Evolutionary conservation across 2,329 filamentous ascomycete genomes (phyloP).

Genomic region (Chrysoporthe cubensis): DNA sequence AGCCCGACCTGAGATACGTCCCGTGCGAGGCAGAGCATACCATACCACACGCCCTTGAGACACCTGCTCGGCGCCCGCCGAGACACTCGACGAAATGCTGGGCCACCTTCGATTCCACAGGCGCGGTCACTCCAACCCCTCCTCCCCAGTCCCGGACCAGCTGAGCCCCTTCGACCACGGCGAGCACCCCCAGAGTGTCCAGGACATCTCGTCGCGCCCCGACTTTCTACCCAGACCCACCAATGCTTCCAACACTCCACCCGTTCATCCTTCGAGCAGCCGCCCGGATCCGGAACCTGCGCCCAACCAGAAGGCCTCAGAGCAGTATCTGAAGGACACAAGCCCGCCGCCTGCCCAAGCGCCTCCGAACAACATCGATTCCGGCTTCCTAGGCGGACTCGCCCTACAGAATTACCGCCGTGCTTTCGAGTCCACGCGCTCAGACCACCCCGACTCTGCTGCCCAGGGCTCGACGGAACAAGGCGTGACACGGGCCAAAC

Average conservation of each 20-base stretch:
- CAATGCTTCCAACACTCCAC: conserved; percentile 46
- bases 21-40: neutral
- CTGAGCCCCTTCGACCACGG: conserved; percentile 43
- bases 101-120: conserved; percentile 58
- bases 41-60: neutral
- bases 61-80: conserved; percentile 13
- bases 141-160: conserved; percentile 56
- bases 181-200: conserved; percentile 46
- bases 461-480: conserved; percentile 23
- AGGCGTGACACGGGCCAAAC: conserved; percentile 36
- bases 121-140: conserved; percentile 59
- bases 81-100: conserved; percentile 24
- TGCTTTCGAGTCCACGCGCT: conserved; percentile 35
- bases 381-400: conserved; percentile 59
- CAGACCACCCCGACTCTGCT: conserved; percentile 25
- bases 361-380: conserved; percentile 42
- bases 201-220: conserved; percentile 42
- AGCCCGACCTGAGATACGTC: neutral
- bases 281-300: conserved; percentile 40
- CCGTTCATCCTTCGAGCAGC: conserved; percentile 55
- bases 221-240: conserved; percentile 43
- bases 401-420: conserved; percentile 56
- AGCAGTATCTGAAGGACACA: conserved; percentile 29
- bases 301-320: conserved; percentile 22
- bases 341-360: conserved; percentile 38